phyloP scores from a whole-genome alignment of 164 flowering plant species.

The Vitis cinerea region DNA sequence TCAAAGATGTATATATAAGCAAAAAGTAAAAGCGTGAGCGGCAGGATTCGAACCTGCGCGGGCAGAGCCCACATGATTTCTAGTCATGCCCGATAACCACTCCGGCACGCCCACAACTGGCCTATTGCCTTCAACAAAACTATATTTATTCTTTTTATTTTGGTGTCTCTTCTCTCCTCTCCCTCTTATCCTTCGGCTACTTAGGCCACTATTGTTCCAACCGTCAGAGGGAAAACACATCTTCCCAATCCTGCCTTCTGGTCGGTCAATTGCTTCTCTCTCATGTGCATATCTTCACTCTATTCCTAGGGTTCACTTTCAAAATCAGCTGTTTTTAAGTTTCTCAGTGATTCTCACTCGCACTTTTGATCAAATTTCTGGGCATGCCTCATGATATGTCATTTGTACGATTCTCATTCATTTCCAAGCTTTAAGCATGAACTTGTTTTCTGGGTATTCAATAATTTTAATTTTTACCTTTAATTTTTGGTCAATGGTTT shows the following conservation, averaged over 20 bases:
- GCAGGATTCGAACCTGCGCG: constrained; percentile 99
- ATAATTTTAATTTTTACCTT: neutral
- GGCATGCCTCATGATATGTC: neutral
- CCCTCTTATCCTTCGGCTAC: no score
- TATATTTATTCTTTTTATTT: no score
- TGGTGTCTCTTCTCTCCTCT: no score
- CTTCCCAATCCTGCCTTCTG: no score
- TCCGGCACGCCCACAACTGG: constrained; percentile 77
- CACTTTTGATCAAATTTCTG: neutral
- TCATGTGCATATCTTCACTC: neutral
- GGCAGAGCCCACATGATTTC: constrained; percentile 99
- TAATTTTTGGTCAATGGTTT: constrained; percentile 2
- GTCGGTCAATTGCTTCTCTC: no score
- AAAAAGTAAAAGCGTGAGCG: constrained; percentile 51
- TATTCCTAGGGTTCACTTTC: neutral
- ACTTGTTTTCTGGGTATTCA: neutral
- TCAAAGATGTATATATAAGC: no score
- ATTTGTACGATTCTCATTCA: neutral
- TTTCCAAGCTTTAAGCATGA: neutral
- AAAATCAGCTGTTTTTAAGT: neutral
- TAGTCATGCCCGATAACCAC: constrained; percentile 99
- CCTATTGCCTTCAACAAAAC: no score
- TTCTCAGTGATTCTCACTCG: neutral
- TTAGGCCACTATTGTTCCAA: no score
- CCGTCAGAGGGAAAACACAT: no score